phyloP scores from a whole-genome alignment of 768 basidiomycete species.

The Psilocybe sp. region DNA sequence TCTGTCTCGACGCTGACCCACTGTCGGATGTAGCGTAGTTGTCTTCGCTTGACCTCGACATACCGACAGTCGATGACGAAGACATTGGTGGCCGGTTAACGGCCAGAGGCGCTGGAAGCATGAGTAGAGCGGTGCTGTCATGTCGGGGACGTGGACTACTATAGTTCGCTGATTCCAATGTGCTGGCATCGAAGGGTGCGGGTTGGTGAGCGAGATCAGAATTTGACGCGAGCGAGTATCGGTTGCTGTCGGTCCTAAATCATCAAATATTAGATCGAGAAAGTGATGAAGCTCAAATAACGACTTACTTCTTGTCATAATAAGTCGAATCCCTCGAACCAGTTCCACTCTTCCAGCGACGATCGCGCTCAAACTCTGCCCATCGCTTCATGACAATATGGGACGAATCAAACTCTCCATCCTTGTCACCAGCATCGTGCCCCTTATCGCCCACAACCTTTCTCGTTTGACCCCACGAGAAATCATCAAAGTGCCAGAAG shows the following conservation, averaged over 20 bases:
- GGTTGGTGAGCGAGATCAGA: conserved; percentile 67
- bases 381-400: conserved; percentile 99
- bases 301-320: conserved; percentile 72
- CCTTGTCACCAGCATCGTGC: conserved; percentile 82
- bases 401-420: conserved; percentile 94
- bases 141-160: conserved; percentile 49
- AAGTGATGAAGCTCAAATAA: conserved; percentile 5
- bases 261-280: conserved; percentile 8
- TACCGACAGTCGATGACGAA: conserved; percentile 44
- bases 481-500: conserved; percentile 99
- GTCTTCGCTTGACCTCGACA: conserved; percentile 48
- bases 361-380: conserved; percentile 96
- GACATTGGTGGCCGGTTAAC: conserved; percentile 52
- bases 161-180: conserved; percentile 54
- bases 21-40: conserved; percentile 37
- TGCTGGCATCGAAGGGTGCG: conserved; percentile 55
- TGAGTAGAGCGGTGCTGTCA: conserved; percentile 69
- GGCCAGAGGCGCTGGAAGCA: conserved; percentile 73
- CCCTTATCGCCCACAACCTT: conserved; percentile 73
- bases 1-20: conserved; percentile 38
- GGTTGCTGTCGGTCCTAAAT: conserved; percentile 38
- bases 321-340: conserved; percentile 78
- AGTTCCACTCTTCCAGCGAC: conserved; percentile 87
- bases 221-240: conserved; percentile 78
- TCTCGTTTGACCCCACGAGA: conserved; percentile 95